Evolutionary conservation across 148 eudicot genomes (phyloP), one percentile per base, ranked within the genome.

Genomic region (Salicornia ramosissima): DNA sequence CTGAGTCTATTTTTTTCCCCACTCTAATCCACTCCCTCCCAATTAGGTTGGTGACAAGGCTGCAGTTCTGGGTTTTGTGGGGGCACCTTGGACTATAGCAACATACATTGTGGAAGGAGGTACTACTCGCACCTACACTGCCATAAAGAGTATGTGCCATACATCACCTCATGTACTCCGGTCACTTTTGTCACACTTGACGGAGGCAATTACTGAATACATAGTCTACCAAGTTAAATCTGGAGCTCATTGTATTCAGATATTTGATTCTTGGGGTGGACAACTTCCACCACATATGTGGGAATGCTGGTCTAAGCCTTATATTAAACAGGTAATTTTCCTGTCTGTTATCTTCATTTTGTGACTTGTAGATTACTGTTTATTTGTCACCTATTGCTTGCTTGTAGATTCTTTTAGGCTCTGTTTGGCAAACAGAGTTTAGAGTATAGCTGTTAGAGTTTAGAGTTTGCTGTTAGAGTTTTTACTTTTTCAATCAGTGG

Each of bases 261-360:
- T 94, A 72, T 94, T 94, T 75, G 99, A 94, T 80, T 94, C 97
- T 31, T 90, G 97, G 99, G 98, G 96, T 66, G 97, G 99, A 40
- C 92, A 90, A 80, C 78, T 94, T 49, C 92, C 97, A 8, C 97
- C 98, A 22, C 68, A 83, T 78, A 86, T 94, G 96, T 94, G 97
- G 98, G 98, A 94, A 64, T 73, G 69, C 34, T 94, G 97, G 98
- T 90, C 98, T 59, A 94, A 86, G 82, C 98, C 96, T 78, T 94
- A 90, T 53, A 94, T 94, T 69, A 80, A 87, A 65, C 87, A 88
- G 92, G 99, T 87, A 67, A 75, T 25, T 39, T 25, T 71, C 16
- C n/a, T 40, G 10, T 67, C 36, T 40, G n/a, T 31, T 33, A 60
- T 50, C 54, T 0, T 25, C 42, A 47, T 43, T 21, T 34, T 61